Conservation (phyloP, 23 red algal species). For the Cyanidioschyzon merolae region DNA sequence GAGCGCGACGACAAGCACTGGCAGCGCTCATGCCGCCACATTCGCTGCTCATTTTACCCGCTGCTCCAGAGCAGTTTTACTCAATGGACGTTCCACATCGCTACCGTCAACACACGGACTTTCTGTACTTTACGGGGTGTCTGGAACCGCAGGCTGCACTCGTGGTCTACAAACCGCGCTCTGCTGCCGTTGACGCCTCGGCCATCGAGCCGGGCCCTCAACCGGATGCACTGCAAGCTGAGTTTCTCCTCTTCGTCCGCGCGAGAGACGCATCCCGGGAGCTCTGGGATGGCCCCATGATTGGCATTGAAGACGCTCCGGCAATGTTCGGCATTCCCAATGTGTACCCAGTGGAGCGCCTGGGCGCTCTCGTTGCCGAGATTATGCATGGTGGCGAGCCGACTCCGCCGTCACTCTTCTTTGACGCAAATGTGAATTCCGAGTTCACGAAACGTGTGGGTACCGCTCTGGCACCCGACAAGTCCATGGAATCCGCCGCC, state of each 20-base stretch:
- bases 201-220: neutral
- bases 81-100: slow-evolving; percentile 58
- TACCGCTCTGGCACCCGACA: slow-evolving; percentile 1
- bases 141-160: slow-evolving; percentile 43
- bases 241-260: slow-evolving; percentile 36
- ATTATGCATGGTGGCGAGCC: neutral
- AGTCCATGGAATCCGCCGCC: neutral
- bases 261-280: slow-evolving; percentile 40
- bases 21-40: slow-evolving; percentile 28
- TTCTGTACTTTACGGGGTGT: slow-evolving; percentile 53
- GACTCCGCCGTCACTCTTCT: slow-evolving; percentile 26
- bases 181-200: neutral
- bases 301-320: slow-evolving; percentile 38
- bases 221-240: neutral
- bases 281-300: slow-evolving; percentile 68
- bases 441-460: slow-evolving; percentile 21
- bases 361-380: neutral
- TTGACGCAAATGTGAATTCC: slow-evolving; percentile 46
- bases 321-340: slow-evolving; percentile 20
- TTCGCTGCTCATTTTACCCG: slow-evolving; percentile 48
- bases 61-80: slow-evolving; percentile 47
- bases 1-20: slow-evolving; percentile 35
- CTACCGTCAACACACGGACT: slow-evolving; percentile 62
- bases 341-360: neutral
- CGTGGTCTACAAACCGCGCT: slow-evolving; percentile 23